Base-by-base conservation (phyloP, 352 stramenopile species). In the Pythium utonaiense region DNA sequence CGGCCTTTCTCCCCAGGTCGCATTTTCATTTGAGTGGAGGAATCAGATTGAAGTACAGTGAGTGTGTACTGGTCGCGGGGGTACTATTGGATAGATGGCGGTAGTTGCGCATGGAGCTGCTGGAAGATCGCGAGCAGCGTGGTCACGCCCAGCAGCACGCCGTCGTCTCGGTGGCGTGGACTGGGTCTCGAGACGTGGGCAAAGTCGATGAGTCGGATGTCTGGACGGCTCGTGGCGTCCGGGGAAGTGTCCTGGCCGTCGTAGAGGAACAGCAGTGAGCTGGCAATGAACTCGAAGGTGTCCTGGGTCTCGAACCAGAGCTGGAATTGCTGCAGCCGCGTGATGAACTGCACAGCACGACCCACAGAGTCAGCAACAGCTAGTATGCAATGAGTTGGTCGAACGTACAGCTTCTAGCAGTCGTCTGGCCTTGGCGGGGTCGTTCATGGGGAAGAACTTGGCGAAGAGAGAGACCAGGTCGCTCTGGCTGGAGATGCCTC, bases 251-350 rank as follows among this genome's bases (percentile, higher is more conserved):
- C 33, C 13, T 84, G 62, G 41, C 78, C 89, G 70, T 98, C 89
- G 73, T 98, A 98, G 6, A 98, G 75, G 42, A 98, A 96, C 47
- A 99, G 70, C 57, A 99, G 80, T 14, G 95, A 98, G 60, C 92
- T 98, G 2, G 91, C 90, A 72, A 97, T 97, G 75, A 98, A 98
- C 51, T 83, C 69, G 27, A 89, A 84, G 28, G 76, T 68, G 40
- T 78, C 62, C 61, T 98, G 95, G 54, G 77, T 59, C 7, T 91
- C 66, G 47, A 96, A 93, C 82, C 85, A 96, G 17, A 38, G 22
- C 28, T 77, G 60, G n/a, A 97, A 67, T 34, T 69, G 53, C 16
- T 85, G 60, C 0, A 97, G 71, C 19, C 88, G 72, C 21, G 40
- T 30, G 34, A 96, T 67, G 45, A 96, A 91, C 80, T 96, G 30